These are phyloP conservation scores for Umbelopsis sp. DNA, from an alignment of 192 early-diverging fungal species.

Conservation along the genomic window DNA sequence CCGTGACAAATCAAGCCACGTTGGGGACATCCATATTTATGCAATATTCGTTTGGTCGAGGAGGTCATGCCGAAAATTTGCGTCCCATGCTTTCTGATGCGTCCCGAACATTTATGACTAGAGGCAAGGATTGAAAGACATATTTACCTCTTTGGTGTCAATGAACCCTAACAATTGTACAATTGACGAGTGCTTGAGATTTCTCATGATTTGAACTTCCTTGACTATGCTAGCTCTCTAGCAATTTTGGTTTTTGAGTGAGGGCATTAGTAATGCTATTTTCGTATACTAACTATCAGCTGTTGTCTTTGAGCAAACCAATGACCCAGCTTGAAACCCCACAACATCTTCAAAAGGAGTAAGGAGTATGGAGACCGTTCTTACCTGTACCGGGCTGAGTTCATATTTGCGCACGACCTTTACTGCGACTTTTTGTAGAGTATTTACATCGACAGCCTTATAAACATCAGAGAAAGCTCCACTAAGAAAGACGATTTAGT, in stretches of 20 bases:
- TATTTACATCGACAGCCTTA: conserved; percentile 64
- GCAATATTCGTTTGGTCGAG: too few relatives aligned
- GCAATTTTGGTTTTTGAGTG: neutral
- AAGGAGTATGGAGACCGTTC: neutral
- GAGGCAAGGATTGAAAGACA: neutral
- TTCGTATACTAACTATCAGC: neutral
- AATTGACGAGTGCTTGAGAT: conserved; percentile 76
- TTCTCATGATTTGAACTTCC: conserved; percentile 84
- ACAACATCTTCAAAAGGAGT: neutral
- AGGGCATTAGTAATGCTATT: neutral
- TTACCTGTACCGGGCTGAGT: conserved; percentile 73
- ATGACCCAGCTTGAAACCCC: neutral
- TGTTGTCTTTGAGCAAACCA: neutral
- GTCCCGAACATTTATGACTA: neutral
- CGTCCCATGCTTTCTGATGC: neutral
- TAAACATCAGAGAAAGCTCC: conserved; percentile 88
- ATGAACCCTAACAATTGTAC: conserved; percentile 75
- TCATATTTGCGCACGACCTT: conserved; percentile 82
- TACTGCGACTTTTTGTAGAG: conserved; percentile 73
- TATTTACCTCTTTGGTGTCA: conserved; percentile 61
- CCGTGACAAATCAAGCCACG: neutral
- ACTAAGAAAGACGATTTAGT: conserved; percentile 44
- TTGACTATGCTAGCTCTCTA: conserved; percentile 82
- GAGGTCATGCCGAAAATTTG: neutral
- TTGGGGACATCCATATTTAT: too few relatives aligned